Evolutionary conservation across 805 yeast species (phyloP).

Genomic region (Candida xiaguanensis): DNA sequence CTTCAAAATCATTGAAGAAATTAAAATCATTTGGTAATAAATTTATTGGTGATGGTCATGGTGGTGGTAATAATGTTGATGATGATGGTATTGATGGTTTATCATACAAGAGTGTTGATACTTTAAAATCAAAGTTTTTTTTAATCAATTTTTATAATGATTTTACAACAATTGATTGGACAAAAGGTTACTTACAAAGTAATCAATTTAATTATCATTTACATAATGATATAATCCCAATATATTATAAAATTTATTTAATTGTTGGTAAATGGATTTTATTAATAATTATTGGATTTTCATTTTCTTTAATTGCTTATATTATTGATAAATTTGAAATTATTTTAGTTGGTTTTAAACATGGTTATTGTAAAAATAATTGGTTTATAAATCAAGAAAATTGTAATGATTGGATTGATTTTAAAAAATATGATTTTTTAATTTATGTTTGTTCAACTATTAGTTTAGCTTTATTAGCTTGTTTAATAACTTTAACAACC

Average conservation of each 20-base stretch:
- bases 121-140: constrained; percentile 15
- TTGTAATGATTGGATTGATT: constrained; percentile 41
- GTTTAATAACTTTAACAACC: constrained; percentile 43
- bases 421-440: constrained; percentile 26
- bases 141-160: constrained; percentile 48
- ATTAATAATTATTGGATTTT: constrained; percentile 42
- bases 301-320: constrained; percentile 48
- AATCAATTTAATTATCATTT: constrained; percentile 39
- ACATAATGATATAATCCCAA: constrained; percentile 23
- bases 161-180: constrained; percentile 62
- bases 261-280: constrained; percentile 48
- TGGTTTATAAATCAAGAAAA: constrained; percentile 41
- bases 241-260: constrained; percentile 26
- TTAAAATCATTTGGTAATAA: constrained; percentile 4
- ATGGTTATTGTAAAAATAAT: constrained; percentile 47
- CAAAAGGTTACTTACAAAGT: constrained; percentile 43
- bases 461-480: constrained; percentile 42
- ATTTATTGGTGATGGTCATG: not conserved
- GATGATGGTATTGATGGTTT: not conserved
- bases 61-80: not conserved
- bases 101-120: constrained; percentile 5
- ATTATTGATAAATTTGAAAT: constrained; percentile 46
- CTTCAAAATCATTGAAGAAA: constrained; percentile 2
- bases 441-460: constrained; percentile 37
- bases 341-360: constrained; percentile 46